Base-by-base conservation (phyloP, 2,329 filamentous ascomycete species). In the Colletotrichum sp. region DNA sequence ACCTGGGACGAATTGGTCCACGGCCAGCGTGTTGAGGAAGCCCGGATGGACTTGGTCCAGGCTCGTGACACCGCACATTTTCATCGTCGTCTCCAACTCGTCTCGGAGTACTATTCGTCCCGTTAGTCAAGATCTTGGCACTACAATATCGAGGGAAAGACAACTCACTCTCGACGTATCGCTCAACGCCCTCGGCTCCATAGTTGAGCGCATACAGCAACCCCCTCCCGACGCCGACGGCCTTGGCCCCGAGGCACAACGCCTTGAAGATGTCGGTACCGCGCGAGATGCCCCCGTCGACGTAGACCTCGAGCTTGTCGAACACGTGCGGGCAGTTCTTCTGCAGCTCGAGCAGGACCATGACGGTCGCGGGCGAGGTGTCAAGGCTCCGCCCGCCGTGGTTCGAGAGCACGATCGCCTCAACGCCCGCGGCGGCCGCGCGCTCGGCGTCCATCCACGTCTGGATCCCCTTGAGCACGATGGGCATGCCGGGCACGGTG, bases 391-490 rank as follows among this genome's bases (percentile, higher is more conserved):
- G 83, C 0, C 93, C 93, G 2, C 93, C 94, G 81, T 95, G 94
- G 78, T 95, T 95, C 16, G 89, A 91, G 3, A 95, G 86, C 2
- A 95, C 88, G 64, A 95, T 93, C 0, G 91, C 93, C 78, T 95
- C 91, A 5, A 91, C 90, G 0, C 92, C 93, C 15, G 88, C 80
- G 67, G 93, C 88, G 43, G 92, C 87, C 3, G 92, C 92, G 78
- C 86, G 87, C 68, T 87, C 85, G 16, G 93, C 93, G 82, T 95
- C 94, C 55, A 87, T 86, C 0, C 91, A 89, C 16, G 89, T 91
- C 84, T 95, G 93, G n/a, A 95, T 90, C 0, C 93, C 93, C 82
- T 95, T 95, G 30, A 95, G 65, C 78, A 93, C 85, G 86, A 95
- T 78, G 80, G 92, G 85, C 9, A 92, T 86, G 0, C 88, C 88